Conservation (phyloP, 805 yeast species). For the Cyberlindnera nakhonratchasimensis region DNA sequence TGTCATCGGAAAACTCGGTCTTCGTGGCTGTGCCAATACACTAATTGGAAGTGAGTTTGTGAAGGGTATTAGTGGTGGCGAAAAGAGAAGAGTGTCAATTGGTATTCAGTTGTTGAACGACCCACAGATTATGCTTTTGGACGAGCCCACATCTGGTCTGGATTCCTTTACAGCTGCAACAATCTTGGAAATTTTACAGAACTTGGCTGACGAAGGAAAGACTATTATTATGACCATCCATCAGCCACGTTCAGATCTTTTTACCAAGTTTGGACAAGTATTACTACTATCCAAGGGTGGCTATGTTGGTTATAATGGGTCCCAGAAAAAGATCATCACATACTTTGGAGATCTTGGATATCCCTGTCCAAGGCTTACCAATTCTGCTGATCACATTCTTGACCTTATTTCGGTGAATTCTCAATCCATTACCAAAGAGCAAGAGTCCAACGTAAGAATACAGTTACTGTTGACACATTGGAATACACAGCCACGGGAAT, state of each 20-base stretch:
- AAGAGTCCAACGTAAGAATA: conserved; percentile 18
- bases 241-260: conserved; percentile 77
- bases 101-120: conserved; percentile 73
- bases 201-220: conserved; percentile 56
- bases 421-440: conserved; percentile 19
- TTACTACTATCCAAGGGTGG: conserved; percentile 78
- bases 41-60: conserved; percentile 59
- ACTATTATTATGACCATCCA: conserved; percentile 79
- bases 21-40: conserved; percentile 70
- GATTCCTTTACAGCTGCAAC: conserved; percentile 78
- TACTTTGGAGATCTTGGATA: conserved; percentile 52
- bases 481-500: conserved; percentile 6
- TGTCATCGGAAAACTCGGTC: conserved; percentile 65
- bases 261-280: conserved; percentile 65
- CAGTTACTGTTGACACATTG: conserved; percentile 15
- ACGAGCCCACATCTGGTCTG: conserved; percentile 89
- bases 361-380: conserved; percentile 57
- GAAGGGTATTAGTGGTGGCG: conserved; percentile 79
- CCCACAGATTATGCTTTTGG: conserved; percentile 71
- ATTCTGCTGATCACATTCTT: conserved; percentile 72
- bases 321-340: conserved; percentile 40
- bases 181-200: conserved; percentile 57
- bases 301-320: conserved; percentile 65
- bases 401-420: conserved; percentile 56
- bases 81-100: conserved; percentile 79